Conservation (phyloP, 805 yeast genomes). For the Nakazawaea wickerhamii region DNA sequence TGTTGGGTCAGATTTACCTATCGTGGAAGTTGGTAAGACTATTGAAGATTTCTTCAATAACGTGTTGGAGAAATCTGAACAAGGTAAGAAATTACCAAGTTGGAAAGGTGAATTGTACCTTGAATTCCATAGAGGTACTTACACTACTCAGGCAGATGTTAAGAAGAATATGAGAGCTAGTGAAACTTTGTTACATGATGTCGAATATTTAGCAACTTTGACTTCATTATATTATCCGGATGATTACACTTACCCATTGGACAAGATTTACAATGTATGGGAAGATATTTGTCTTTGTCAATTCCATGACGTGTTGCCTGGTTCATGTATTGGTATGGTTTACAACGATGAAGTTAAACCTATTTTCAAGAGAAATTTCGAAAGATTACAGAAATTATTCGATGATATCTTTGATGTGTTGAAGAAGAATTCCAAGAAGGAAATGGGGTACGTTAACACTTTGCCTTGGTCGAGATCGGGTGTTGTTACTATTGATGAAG, state of each 20-base stretch:
- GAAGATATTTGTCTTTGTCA: conserved; percentile 85
- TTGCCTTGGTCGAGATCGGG: conserved; percentile 59
- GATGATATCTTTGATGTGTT: conserved; percentile 42
- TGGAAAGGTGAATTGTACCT: conserved; percentile 94
- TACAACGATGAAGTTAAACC: conserved; percentile 85
- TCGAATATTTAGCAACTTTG: conserved; percentile 77
- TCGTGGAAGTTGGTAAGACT: conserved; percentile 69
- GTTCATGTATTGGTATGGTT: conserved; percentile 91
- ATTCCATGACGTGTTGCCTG: conserved; percentile 97
- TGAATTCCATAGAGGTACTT: conserved; percentile 96
- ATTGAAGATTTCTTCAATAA: conserved; percentile 78
- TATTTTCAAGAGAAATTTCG: conserved; percentile 56
- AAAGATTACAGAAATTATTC: conserved; percentile 47
- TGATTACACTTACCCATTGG: conserved; percentile 65
- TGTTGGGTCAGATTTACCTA: conserved; percentile 69
- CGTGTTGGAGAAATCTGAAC: conserved; percentile 53
- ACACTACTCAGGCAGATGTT: conserved; percentile 87
- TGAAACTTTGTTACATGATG: conserved; percentile 76
- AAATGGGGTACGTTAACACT: conserved; percentile 40
- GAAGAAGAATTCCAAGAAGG: conserved; percentile 16
- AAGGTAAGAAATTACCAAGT: conserved; percentile 66
- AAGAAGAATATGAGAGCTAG: conserved; percentile 74
- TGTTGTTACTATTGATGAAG: conserved; percentile 26
- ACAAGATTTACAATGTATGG: conserved; percentile 71
- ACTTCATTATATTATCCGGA: conserved; percentile 50